Evolutionary conservation across 345 rosid genomes (phyloP).

Genomic region (Alliaria petiolata): DNA sequence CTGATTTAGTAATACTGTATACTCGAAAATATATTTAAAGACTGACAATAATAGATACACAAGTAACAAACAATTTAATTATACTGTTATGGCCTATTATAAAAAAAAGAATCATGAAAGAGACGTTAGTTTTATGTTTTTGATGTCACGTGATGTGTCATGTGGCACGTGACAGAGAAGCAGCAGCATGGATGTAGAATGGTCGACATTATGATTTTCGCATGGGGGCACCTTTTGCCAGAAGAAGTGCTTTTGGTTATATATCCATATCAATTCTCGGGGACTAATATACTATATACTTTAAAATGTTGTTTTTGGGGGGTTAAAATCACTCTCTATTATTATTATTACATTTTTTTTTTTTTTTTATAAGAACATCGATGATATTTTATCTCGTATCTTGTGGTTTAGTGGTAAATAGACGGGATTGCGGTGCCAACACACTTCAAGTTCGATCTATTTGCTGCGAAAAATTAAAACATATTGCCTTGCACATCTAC

Average conservation of each 20-base stretch:
- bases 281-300: not conserved
- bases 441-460: too few species aligned
- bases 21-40: not conserved
- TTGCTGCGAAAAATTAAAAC: too few species aligned
- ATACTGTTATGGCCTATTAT: not conserved
- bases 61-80: not conserved
- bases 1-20: not conserved
- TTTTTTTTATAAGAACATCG: too few species aligned
- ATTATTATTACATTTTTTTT: too few species aligned
- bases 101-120: not conserved
- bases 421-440: too few species aligned
- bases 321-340: not conserved
- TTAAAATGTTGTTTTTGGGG: not conserved
- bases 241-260: slow-evolving; percentile 26
- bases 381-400: too few species aligned
- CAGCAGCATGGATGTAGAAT: slow-evolving; percentile 29
- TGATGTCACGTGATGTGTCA: slow-evolving; percentile 25
- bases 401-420: too few species aligned
- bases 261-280: not conserved
- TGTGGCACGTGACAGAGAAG: slow-evolving; percentile 35
- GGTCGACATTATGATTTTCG: slow-evolving; percentile 55
- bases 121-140: slow-evolving; percentile 3
- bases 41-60: not conserved
- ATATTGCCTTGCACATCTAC: too few species aligned
- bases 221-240: slow-evolving; percentile 40